Evolutionary conservation across 169 alveolate species (phyloP).

Genomic region (Plasmodium chabaudi): DNA sequence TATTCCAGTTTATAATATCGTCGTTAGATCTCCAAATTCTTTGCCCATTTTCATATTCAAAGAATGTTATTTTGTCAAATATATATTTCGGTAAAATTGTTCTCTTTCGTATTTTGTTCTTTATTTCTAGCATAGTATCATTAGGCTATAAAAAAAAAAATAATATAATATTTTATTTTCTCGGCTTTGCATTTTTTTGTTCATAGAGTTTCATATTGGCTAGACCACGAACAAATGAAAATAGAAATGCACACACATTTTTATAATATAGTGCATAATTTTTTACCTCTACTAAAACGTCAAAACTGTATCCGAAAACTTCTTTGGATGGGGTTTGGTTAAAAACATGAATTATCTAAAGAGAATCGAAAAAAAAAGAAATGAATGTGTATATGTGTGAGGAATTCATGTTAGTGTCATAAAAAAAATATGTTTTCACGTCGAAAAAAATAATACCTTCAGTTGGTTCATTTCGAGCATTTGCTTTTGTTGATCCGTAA

Average conservation of each 20-base stretch:
- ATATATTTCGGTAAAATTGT: conserved; percentile 67
- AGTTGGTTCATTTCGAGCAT: conserved; percentile 45
- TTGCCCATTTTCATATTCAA: conserved; percentile 75
- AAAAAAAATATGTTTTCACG: no score
- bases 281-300: conserved; percentile 69
- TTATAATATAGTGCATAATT: background rate
- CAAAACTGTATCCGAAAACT: conserved; percentile 72
- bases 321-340: conserved; percentile 75
- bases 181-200: no score
- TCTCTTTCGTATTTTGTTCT: conserved; percentile 58
- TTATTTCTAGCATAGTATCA: conserved; percentile 67
- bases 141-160: conserved; percentile 40
- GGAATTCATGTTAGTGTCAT: no score
- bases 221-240: background rate
- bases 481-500: conserved; percentile 80
- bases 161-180: background rate
- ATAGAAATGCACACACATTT: background rate
- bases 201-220: no score
- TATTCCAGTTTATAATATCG: conserved; percentile 71
- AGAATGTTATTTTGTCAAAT: conserved; percentile 71
- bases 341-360: conserved; percentile 69
- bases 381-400: background rate
- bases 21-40: conserved; percentile 76
- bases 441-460: conserved; percentile 8
- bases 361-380: background rate